Base-by-base conservation (phyloP, 2,329 filamentous ascomycete species). In the Aspergillus awamori region DNA sequence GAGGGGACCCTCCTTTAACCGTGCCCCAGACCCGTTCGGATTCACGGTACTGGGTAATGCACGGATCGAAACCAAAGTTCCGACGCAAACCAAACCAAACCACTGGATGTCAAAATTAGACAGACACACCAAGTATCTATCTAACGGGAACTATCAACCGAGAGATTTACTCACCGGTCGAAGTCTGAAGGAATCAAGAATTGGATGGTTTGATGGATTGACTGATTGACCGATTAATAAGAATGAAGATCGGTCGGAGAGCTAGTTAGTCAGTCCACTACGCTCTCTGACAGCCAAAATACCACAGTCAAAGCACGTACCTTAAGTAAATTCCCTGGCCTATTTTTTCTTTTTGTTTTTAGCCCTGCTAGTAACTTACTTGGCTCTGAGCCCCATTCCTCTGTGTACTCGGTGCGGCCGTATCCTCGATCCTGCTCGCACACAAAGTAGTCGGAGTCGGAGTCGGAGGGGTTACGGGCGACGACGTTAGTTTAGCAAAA, bases 351-450 rank as follows among this genome's bases (percentile, higher is more conserved):
- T 4, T 7, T 26, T 26, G 4, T 1, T 26, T 7, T 26, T 26
- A 5, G 26, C 26, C 26, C 26, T 26, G 26, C 26, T 26, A 26
- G 26, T 26, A 26, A 26, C 26, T 26, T 26, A 36, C 10, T 11
- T 36, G 13, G 26, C 53, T 39, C 39, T 55, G n/a, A 30, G 22
- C 30, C 49, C 49, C 49, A 53, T 55, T 55, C 53, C 53, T 55
- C 53, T 55, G 45, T 55, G 53, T 55, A 55, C 53, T 55, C 53
- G 38, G 53, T 30, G 30, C 30, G 15, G 8, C 38, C 20, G 53
- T 55, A 55, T 55, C 38, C 53, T 55, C 53, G 28, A 55, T 55
- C 53, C 53, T 55, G 53, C 53, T 24, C 3, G 22, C 53, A 30
- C 38, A 36, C 30, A 36, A 10, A 36, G 11, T 30, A 1, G 30